These are phyloP conservation scores for Saccharomycopsis guyanensis DNA, from an alignment of 805 yeast species.

Conservation along the genomic window DNA sequence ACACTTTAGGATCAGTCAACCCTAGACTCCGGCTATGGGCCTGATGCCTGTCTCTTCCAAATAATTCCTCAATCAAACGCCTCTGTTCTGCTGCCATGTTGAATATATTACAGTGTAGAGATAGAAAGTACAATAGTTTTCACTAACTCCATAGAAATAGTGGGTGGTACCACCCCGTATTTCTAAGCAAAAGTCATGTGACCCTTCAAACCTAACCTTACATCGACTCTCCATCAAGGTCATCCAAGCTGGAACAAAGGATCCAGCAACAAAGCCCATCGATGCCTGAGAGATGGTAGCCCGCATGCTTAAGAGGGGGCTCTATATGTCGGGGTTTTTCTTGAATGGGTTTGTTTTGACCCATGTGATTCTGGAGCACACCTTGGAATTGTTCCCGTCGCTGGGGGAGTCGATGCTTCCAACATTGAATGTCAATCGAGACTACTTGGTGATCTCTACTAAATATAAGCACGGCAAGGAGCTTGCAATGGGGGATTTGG, in stretches of 20 bases:
- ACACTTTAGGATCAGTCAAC: slow-evolving; percentile 52
- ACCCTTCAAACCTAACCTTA: no score
- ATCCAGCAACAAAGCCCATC: no score
- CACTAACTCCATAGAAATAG: no score
- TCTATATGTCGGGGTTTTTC: neutral
- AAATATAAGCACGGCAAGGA: slow-evolving; percentile 53
- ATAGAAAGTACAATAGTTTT: no score
- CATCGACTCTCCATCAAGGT: no score
- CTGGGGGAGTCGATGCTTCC: slow-evolving; percentile 96
- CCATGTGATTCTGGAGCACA: slow-evolving; percentile 60
- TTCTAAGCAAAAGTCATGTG: no score
- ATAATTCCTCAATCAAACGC: slow-evolving; percentile 16
- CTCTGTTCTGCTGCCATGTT: slow-evolving; percentile 23
- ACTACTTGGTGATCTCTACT: slow-evolving; percentile 74
- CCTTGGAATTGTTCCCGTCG: slow-evolving; percentile 73
- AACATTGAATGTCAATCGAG: slow-evolving; percentile 65
- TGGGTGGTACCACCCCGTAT: no score
- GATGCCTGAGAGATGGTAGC: neutral
- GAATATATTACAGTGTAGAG: neutral
- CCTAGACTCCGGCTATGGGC: slow-evolving; percentile 21
- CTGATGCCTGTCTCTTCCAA: slow-evolving; percentile 17
- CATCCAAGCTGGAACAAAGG: no score
- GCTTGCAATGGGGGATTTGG: slow-evolving; percentile 75
- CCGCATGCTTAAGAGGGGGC: neutral
- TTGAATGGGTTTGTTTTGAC: slow-evolving; percentile 29